Conservation (phyloP, 441 rosid species). For the Omphalea diandra region DNA sequence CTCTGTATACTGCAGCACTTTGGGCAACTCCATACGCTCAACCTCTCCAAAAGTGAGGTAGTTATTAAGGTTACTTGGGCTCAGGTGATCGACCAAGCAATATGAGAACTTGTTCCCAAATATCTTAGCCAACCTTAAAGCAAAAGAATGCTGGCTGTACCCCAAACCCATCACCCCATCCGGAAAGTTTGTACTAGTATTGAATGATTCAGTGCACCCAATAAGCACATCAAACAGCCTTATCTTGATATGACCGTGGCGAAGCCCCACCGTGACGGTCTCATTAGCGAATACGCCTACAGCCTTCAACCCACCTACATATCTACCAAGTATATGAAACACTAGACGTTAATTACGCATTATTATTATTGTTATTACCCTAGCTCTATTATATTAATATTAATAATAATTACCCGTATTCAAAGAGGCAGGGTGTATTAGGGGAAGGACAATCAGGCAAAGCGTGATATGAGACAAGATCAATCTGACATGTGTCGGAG, state of each 20-base stretch:
- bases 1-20: constrained; percentile 30
- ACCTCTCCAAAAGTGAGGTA: constrained; percentile 26
- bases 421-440: constrained; percentile 23
- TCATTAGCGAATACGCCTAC: constrained; percentile 32
- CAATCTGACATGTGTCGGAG: constrained; percentile 15
- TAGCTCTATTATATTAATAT: too few relatives aligned
- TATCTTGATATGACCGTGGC: background rate
- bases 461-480: constrained; percentile 12
- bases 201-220: constrained; percentile 23
- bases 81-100: constrained; percentile 44
- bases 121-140: constrained; percentile 22
- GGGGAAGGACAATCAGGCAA: constrained; percentile 23
- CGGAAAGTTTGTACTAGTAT: background rate
- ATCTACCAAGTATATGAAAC: constrained; percentile 3
- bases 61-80: constrained; percentile 28
- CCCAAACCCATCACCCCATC: constrained; percentile 39
- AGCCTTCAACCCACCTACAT: constrained; percentile 19
- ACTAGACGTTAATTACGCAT: too few relatives aligned
- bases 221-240: constrained; percentile 19
- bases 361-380: too few relatives aligned
- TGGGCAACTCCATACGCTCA: background rate
- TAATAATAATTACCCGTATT: constrained; percentile 24
- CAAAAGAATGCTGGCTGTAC: constrained; percentile 26
- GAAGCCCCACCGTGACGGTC: constrained; percentile 23
- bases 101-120: constrained; percentile 41